phyloP scores from a whole-genome alignment of 2,329 filamentous ascomycete species.

The Colletotrichum echinochloae region DNA sequence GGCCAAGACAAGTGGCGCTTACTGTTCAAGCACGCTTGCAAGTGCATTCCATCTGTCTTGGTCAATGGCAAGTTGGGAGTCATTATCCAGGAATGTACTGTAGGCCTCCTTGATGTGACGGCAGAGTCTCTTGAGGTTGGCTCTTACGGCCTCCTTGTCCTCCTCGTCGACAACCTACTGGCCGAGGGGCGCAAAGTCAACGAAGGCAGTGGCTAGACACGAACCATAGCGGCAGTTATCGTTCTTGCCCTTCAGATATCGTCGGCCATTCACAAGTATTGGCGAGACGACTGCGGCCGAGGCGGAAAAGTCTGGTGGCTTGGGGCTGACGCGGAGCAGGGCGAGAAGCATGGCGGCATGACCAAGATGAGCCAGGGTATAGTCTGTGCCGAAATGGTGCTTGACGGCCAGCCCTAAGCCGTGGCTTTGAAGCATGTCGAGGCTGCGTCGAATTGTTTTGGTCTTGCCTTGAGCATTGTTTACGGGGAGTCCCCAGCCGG shows the following conservation, averaged over 20 bases:
- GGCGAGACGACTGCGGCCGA: background rate
- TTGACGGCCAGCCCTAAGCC: background rate
- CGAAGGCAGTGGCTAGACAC: background rate
- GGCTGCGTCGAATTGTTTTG: background rate
- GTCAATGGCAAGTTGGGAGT: background rate
- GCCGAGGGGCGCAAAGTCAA: background rate
- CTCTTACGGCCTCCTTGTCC: background rate
- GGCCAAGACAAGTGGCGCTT: background rate
- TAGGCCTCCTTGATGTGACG: conserved; percentile 2
- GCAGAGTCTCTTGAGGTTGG: background rate
- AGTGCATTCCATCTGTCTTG: background rate
- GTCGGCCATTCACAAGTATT: background rate
- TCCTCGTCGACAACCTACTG: conserved; percentile 1
- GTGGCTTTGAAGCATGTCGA: background rate
- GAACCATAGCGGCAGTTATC: background rate
- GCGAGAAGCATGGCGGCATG: conserved; percentile 13
- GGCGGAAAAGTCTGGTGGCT: background rate
- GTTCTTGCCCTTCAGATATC: background rate
- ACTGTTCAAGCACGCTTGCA: background rate
- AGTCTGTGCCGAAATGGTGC: background rate
- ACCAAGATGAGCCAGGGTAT: conserved; percentile 8
- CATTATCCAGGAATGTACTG: background rate
- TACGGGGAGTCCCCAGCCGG: background rate
- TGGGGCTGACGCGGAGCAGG: background rate
- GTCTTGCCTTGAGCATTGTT: background rate